Percentiles rank a stretch among this genome's conserved stretches.
Evolutionary conservation across 345 rosid species (phyloP).

Genomic region (Bretschneidera sinensis): DNA sequence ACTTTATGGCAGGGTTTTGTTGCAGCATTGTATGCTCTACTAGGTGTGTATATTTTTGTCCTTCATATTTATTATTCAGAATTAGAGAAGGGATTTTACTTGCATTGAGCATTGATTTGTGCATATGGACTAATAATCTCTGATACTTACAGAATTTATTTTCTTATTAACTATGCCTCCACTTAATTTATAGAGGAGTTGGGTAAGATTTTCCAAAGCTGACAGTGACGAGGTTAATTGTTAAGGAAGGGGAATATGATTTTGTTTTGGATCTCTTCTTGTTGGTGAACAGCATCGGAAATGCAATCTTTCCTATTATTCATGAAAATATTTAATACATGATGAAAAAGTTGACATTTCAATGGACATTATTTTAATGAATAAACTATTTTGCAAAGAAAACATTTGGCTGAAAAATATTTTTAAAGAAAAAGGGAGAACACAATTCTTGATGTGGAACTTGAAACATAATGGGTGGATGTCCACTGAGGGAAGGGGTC

Average conservation of each 20-base stretch:
- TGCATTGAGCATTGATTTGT: background rate
- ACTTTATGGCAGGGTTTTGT: conserved; percentile 51
- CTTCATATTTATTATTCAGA: background rate
- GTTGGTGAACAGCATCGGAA: too few species aligned
- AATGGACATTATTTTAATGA: background rate
- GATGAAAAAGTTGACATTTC: too few species aligned
- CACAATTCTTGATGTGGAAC: too few species aligned
- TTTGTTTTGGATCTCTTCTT: too few species aligned
- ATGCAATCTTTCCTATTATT: too few species aligned
- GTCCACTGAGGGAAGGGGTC: too few species aligned
- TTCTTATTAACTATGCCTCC: background rate
- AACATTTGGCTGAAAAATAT: too few species aligned
- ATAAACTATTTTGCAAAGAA: too few species aligned
- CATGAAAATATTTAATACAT: too few species aligned
- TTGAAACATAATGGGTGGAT: too few species aligned
- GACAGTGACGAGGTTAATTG: background rate
- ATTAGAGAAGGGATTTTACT: background rate
- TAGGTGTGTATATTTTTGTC: conserved; percentile 40
- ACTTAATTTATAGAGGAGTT: background rate
- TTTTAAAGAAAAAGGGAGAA: too few species aligned
- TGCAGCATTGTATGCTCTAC: conserved; percentile 53
- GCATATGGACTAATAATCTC: background rate
- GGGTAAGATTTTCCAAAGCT: too few species aligned
- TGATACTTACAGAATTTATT: background rate
- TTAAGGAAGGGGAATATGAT: background rate